Evolutionary conservation across 495 filamentous ascomycete genomes (phyloP).

Genomic region (Penicillium nucicola): DNA sequence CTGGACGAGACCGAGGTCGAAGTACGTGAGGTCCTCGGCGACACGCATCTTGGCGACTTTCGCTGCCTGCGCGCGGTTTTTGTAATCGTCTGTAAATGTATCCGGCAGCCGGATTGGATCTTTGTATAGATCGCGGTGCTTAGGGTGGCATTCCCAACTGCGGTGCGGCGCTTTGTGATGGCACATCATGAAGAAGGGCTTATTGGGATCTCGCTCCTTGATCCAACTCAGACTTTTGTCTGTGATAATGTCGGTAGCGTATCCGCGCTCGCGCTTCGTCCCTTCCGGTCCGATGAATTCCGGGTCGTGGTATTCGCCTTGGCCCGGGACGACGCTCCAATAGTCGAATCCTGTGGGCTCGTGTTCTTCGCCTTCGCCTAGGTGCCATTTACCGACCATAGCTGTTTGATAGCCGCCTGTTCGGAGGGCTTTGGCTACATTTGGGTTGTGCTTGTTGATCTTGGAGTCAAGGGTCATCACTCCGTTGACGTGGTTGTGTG

Average conservation of each 20-base stretch:
- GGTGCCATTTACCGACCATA: constrained; percentile 45
- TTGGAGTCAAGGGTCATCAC: constrained; percentile 39
- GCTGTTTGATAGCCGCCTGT: constrained; percentile 40
- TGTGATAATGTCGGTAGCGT: constrained; percentile 44
- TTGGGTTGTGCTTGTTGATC: constrained; percentile 41
- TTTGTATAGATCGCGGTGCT: constrained; percentile 37
- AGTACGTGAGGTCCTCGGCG: constrained; percentile 39
- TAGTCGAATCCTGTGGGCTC: constrained; percentile 43
- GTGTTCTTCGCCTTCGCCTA: constrained; percentile 37
- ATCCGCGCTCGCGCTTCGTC: constrained; percentile 22
- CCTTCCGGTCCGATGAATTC: constrained; percentile 30
- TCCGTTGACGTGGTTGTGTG: constrained; percentile 44
- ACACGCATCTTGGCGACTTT: constrained; percentile 40
- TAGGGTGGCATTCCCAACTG: constrained; percentile 39
- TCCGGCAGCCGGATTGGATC: constrained; percentile 36
- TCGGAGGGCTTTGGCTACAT: constrained; percentile 39
- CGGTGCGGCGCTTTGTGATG: constrained; percentile 47
- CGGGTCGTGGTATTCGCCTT: constrained; percentile 42
- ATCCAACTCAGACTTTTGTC: constrained; percentile 38
- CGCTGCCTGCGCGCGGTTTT: constrained; percentile 40
- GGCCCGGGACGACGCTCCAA: constrained; percentile 38
- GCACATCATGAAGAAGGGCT: constrained; percentile 48
- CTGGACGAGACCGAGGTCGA: constrained; percentile 40
- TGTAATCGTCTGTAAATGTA: constrained; percentile 44
- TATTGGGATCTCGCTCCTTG: constrained; percentile 20